These are phyloP conservation scores for Thinopyrum elongatum DNA, from an alignment of 176 grass and related monocot genomes.

Conservation along the genomic window DNA sequence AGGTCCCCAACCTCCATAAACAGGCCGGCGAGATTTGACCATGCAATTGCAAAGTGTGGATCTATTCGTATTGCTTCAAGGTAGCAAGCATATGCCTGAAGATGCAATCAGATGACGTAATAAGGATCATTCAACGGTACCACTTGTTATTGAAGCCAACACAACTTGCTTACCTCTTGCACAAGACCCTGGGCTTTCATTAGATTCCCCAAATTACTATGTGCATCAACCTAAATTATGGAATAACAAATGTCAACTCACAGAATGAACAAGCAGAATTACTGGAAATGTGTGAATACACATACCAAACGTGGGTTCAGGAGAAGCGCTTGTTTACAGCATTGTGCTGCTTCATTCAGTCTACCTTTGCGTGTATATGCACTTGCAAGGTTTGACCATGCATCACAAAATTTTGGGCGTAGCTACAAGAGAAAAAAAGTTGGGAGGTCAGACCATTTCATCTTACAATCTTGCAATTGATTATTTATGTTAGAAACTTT, in stretches of 20 bases:
- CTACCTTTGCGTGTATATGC: conserved; percentile 95
- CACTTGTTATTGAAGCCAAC: neutral
- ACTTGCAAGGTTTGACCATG: conserved; percentile 99
- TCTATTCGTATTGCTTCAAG: conserved; percentile 78
- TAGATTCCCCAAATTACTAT: conserved; percentile 95
- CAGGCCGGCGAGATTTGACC: conserved; percentile 94
- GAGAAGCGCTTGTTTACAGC: conserved; percentile 88
- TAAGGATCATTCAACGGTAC: neutral
- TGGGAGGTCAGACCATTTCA: neutral
- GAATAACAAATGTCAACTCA: conserved; percentile 31
- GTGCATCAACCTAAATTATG: conserved; percentile 88
- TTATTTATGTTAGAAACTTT: neutral
- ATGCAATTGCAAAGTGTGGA: conserved; percentile 95
- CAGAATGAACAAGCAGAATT: neutral
- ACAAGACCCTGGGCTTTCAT: conserved; percentile 96
- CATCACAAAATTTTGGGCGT: conserved; percentile 87
- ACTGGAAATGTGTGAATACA: neutral
- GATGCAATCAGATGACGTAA: neutral
- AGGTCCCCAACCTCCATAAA: conserved; percentile 94
- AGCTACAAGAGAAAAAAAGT: conserved; percentile 46
- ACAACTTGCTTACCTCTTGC: conserved; percentile 61
- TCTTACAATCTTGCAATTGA: neutral
- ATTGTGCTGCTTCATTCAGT: conserved; percentile 89
- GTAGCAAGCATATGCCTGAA: conserved; percentile 88
- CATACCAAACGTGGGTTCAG: conserved; percentile 75